These are phyloP conservation scores for Arthrobotrys sphaeroides DNA, from an alignment of 2,329 filamentous ascomycete genomes.

Conservation along the genomic window DNA sequence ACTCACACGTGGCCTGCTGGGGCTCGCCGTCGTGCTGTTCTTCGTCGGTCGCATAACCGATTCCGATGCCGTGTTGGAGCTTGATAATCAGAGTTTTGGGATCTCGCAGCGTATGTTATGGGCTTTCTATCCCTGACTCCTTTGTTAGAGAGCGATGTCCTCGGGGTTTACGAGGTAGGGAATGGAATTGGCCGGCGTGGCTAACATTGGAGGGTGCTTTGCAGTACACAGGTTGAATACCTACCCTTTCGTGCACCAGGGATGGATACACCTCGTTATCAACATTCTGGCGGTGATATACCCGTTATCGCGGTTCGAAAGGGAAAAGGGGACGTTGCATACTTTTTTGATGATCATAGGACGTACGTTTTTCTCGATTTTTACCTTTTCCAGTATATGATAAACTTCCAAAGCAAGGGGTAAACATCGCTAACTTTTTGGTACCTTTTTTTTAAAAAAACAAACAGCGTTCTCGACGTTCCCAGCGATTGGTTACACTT, in stretches of 20 bases:
- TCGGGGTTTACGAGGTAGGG: not conserved
- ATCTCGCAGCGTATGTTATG: slow-evolving; percentile 28
- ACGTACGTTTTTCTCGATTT: slow-evolving; percentile 76
- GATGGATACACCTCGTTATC: slow-evolving; percentile 80
- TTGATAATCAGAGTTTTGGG: slow-evolving; percentile 26
- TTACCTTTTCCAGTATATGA: no score
- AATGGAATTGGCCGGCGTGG: not conserved
- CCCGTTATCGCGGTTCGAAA: slow-evolving; percentile 92
- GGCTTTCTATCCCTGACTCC: not conserved
- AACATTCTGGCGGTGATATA: slow-evolving; percentile 84
- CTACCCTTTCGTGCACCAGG: slow-evolving; percentile 85
- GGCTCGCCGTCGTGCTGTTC: slow-evolving; percentile 26
- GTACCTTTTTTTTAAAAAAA: not conserved
- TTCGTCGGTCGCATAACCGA: slow-evolving; percentile 39
- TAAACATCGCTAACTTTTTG: no score
- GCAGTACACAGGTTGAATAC: slow-evolving; percentile 92
- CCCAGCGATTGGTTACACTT: slow-evolving; percentile 81
- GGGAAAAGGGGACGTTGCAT: slow-evolving; percentile 88
- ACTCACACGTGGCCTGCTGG: slow-evolving; percentile 30
- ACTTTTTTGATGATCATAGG: slow-evolving; percentile 89
- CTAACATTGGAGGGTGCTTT: not conserved
- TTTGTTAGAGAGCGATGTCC: not conserved
- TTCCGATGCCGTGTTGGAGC: slow-evolving; percentile 25
- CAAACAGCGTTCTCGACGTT: slow-evolving; percentile 80
- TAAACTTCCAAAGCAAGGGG: no score